Conservation (phyloP, 2,329 filamentous ascomycete species). For the Laburnicola sp. region DNA sequence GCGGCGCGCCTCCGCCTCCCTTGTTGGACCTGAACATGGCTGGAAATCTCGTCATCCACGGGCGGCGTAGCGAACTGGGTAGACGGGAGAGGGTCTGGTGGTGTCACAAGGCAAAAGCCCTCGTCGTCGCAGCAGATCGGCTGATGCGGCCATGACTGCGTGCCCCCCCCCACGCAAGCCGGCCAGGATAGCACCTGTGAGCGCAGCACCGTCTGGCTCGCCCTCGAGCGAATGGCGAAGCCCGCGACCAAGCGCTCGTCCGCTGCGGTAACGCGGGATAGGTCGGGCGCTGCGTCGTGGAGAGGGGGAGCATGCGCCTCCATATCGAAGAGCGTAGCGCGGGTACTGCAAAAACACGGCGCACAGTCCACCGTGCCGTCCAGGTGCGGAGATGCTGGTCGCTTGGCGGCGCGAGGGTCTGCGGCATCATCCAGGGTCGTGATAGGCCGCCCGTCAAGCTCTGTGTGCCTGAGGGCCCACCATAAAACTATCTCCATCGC, state of each 20-base stretch:
- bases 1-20: slow-evolving; percentile 12
- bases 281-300: slow-evolving; percentile 18
- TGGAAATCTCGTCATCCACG: slow-evolving; percentile 28
- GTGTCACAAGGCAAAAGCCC: slow-evolving; percentile 18
- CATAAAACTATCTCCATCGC: slow-evolving; percentile 23
- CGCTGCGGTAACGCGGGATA: slow-evolving; percentile 23
- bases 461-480: slow-evolving; percentile 23
- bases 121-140: slow-evolving; percentile 8
- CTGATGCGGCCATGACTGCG: slow-evolving; percentile 6
- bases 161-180: background rate
- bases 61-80: slow-evolving; percentile 22
- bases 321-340: slow-evolving; percentile 12
- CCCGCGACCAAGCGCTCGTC: no score
- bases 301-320: slow-evolving; percentile 5
- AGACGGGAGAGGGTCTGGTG: slow-evolving; percentile 9
- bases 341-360: slow-evolving; percentile 10
- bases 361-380: slow-evolving; percentile 9
- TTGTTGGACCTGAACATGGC: no score
- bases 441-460: slow-evolving; percentile 13
- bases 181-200: background rate
- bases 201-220: background rate
- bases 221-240: slow-evolving; percentile 1
- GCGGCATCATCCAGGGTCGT: slow-evolving; percentile 7
- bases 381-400: slow-evolving; percentile 24
- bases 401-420: slow-evolving; percentile 10